phyloP scores from a whole-genome alignment of 2,329 filamentous ascomycete genomes.

The Teratosphaeria gauchensis region DNA sequence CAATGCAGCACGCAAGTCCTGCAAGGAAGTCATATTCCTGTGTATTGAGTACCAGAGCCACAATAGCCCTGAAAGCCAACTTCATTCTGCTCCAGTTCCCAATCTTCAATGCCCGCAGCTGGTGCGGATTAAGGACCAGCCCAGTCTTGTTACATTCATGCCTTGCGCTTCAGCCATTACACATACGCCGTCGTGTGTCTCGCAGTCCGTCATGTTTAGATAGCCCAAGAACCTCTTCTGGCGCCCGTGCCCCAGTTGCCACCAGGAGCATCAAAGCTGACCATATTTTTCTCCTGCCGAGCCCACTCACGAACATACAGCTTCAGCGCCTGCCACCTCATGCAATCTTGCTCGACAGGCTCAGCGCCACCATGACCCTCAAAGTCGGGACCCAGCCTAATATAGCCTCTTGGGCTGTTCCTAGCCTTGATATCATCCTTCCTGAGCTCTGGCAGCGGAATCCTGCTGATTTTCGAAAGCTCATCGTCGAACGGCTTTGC shows the following conservation, averaged over 20 bases:
- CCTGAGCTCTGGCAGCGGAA: conserved; percentile 59
- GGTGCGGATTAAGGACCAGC: too few species aligned
- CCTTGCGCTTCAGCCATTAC: too few species aligned
- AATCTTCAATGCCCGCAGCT: too few species aligned
- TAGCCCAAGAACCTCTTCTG: conserved; percentile 41
- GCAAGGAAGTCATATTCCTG: background rate
- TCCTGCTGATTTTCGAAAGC: conserved; percentile 67
- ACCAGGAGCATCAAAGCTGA: conserved; percentile 19
- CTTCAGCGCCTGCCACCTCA: conserved; percentile 75
- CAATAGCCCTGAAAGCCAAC: background rate
- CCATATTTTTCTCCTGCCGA: conserved; percentile 68
- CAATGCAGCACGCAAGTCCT: background rate
- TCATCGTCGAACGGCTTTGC: conserved; percentile 78
- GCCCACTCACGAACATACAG: conserved; percentile 85
- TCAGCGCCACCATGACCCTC: conserved; percentile 37
- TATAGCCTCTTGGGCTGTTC: conserved; percentile 57
- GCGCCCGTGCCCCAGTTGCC: conserved; percentile 34
- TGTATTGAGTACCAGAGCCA: background rate
- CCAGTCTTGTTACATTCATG: too few species aligned
- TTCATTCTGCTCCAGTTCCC: background rate
- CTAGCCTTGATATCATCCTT: conserved; percentile 57
- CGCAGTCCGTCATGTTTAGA: conserved; percentile 7
- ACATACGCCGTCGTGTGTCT: background rate
- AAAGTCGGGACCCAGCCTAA: conserved; percentile 45
- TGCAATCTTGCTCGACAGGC: conserved; percentile 44